Base-by-base conservation (phyloP, 768 basidiomycete species). In the Calocybe gangraenosa region DNA sequence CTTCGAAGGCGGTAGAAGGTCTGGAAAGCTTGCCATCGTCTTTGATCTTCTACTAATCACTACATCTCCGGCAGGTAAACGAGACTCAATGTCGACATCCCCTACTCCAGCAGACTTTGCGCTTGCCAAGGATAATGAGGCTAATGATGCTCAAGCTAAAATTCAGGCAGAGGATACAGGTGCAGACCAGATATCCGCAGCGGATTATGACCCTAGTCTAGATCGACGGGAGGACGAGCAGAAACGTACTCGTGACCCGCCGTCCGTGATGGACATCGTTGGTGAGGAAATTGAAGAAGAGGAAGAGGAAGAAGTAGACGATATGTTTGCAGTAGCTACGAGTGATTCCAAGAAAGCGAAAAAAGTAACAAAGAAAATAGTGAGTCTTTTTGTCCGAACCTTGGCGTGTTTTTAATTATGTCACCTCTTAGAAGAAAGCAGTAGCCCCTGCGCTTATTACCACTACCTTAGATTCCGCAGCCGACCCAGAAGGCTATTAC, bases 401-500 rank as follows among this genome's bases (percentile, higher is more conserved):
- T 34, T 15, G 25, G 45, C 15, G 23, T 33, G 35, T 4, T 15
- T 42, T 25, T 18, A 13, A 41, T 18, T 28, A 36, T 37, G 47
- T 28, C 37, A 51, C 33, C 28, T 43, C 30, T 8, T 25, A 53
- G 48, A 47, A 81, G 74, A 77, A 75, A 60, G 61, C 67, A 22
- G 60, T 65, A 20, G 76, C 74, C 1, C 83, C 84, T 2, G 81
- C 82, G 2, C 64, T 86, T n/a, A 81, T 84, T 21, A 80, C 81
- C 0, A 81, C 82, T n/a, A 82, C 82, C 1, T 68, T 92, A 17
- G 96, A 99, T 65, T 84, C 92, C 20, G 92, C 87, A 5, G 85
- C 95, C 25, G 96, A 98, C 64, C 61, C 87, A 0, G 96, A 99
- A 65, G 96, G 96, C 0, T 98, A 98, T 63, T 99, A 98, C 61